Evolutionary conservation across 768 basidiomycete genomes (phyloP).

Genomic region (Hericium coralloides): DNA sequence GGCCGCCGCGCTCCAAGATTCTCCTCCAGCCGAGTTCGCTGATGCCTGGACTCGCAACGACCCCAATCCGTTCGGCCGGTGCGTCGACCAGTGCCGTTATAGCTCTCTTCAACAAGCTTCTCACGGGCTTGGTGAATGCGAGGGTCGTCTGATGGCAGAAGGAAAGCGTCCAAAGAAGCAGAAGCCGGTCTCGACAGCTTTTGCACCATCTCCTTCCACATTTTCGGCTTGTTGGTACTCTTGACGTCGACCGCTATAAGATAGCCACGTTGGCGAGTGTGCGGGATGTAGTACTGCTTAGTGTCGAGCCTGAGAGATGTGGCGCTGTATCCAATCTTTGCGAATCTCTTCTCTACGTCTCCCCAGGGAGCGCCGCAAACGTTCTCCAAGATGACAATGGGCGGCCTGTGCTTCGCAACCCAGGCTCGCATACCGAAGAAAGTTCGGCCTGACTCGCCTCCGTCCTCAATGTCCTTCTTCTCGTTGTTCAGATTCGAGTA

Average conservation of each 20-base stretch:
- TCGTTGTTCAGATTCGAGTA: conserved; percentile 94
- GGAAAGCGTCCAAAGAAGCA: conserved; percentile 82
- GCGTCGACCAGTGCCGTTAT: conserved; percentile 52
- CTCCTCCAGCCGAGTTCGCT: conserved; percentile 79
- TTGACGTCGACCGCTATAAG: conserved; percentile 70
- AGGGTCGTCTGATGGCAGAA: conserved; percentile 86
- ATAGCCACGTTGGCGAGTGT: conserved; percentile 88
- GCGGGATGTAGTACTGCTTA: conserved; percentile 89
- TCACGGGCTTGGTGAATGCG: conserved; percentile 85
- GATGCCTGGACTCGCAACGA: conserved; percentile 88
- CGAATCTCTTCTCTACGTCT: conserved; percentile 68
- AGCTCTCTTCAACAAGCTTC: conserved; percentile 67
- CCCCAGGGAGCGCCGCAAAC: conserved; percentile 89
- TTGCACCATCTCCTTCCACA: conserved; percentile 58
- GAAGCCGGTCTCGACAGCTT: conserved; percentile 79
- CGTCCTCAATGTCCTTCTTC: conserved; percentile 81
- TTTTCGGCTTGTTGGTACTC: conserved; percentile 46
- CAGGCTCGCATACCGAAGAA: conserved; percentile 94
- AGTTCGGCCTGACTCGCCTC: conserved; percentile 89
- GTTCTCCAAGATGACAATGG: conserved; percentile 91
- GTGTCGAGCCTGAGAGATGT: conserved; percentile 64
- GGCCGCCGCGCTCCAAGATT: conserved; percentile 75
- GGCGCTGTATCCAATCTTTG: conserved; percentile 68
- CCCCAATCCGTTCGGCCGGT: conserved; percentile 83
- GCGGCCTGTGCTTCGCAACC: conserved; percentile 80